Conservation (phyloP, 2,329 filamentous ascomycete species). For the Stagonosporopsis cucurbitacearum region DNA sequence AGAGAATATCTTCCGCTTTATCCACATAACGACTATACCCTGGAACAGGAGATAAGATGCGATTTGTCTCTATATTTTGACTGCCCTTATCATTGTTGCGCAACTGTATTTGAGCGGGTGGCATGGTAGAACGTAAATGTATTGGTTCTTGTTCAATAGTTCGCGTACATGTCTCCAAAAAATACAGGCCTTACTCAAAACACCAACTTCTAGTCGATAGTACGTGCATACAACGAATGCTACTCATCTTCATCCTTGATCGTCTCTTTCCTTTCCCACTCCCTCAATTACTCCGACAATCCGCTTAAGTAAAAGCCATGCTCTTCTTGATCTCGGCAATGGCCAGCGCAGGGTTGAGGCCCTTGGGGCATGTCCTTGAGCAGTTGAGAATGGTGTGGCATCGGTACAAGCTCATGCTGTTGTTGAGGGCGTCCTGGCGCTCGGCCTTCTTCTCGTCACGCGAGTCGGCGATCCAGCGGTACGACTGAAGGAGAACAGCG, state of each 20-base stretch:
- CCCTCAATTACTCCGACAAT: background rate
- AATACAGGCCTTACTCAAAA: slow-evolving; percentile 26
- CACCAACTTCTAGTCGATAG: slow-evolving; percentile 17
- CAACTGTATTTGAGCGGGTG: background rate
- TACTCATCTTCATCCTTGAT: slow-evolving; percentile 1
- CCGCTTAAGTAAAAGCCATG: slow-evolving; percentile 67
- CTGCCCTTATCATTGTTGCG: background rate
- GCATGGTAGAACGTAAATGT: slow-evolving; percentile 20
- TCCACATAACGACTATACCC: too few relatives aligned
- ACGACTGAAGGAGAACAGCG: slow-evolving; percentile 94
- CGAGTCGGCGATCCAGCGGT: slow-evolving; percentile 95
- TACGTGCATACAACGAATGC: slow-evolving; percentile 24
- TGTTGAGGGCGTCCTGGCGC: slow-evolving; percentile 91
- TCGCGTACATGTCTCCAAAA: slow-evolving; percentile 29
- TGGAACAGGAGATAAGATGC: too few relatives aligned
- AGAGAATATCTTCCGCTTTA: too few relatives aligned
- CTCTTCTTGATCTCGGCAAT: slow-evolving; percentile 99
- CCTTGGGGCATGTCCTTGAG: slow-evolving; percentile 97
- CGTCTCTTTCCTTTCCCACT: background rate
- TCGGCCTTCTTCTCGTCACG: slow-evolving; percentile 88
- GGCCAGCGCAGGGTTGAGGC: slow-evolving; percentile 90
- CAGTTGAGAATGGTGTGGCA: slow-evolving; percentile 99
- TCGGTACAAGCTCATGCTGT: slow-evolving; percentile 98
- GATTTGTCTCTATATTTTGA: too few relatives aligned
- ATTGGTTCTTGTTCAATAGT: slow-evolving; percentile 12